Base-by-base conservation (phyloP, 2,329 filamentous ascomycete genomes). In the Aspergillus flavus region DNA sequence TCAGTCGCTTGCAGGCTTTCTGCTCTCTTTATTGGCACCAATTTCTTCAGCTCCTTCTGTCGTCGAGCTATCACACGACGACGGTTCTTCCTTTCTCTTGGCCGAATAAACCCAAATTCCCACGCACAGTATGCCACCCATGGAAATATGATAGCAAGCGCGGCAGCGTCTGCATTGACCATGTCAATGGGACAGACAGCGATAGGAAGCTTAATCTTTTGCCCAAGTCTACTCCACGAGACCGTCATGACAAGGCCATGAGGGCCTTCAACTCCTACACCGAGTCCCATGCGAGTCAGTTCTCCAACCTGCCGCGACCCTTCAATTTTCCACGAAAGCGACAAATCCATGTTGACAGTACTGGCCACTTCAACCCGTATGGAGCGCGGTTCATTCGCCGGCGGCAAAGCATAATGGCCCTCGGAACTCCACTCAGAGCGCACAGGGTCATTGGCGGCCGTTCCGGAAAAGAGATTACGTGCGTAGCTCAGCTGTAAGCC, bases 101-200 rank as follows among this genome's bases (percentile, higher is more conserved):
- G 80, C 10, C 80, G 76, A 36, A 79, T 73, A 50, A 75, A 72
- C 3, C 76, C 77, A 64, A 81, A 81, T 66, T 82, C 80, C 48
- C 80, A 52, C 2, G 76, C 74, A 34, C 76, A 73, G 58, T 82
- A 82, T 12, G 74, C 66, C 41, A 76, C 66, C 75, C 76, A 80
- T 0, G 80, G 79, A 28, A 79, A 67, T 23, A 77, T 65, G 12
- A 79, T 69, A 7, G 75, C 78, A 57, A 79, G 62, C 3, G 72
- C 63, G 12, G 76, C 75, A 46, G 77, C 70, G 54, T 79, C 76
- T 26, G 68, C 69, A 48, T 72, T 75, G 21, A 76, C 69, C n/a
- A 73, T 55, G 6, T 75, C 70, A 9, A 77, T 36, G 6, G 79
- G 72, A 59, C 78, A 77, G 39, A 82, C 41, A 14, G 71, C 67